Base-by-base conservation (phyloP, 768 basidiomycete species). In the Leccinum boreale region DNA sequence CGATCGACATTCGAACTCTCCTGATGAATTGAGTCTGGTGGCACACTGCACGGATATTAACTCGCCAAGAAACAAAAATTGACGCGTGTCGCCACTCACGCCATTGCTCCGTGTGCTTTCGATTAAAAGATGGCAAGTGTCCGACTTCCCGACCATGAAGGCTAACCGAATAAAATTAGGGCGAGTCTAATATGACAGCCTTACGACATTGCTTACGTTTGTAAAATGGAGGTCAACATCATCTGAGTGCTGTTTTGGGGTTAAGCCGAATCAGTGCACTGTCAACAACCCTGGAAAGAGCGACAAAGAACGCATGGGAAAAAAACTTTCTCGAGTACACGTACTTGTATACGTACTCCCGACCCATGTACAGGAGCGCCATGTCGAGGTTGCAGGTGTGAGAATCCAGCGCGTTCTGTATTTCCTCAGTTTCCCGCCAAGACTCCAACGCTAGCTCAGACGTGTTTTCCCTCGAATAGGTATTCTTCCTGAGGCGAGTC, bases 51-150 rank as follows among this genome's bases (percentile, higher is more conserved):
- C 39, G 24, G 50, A 17, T 35, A 53, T 57, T 54, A 55, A 58
- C 35, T 45, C 15, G 55, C 51, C 50, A 26, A 59, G 17, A 33
- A 33, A 28, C 23, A 49, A 31, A 44, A 57, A 42, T 11, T 28
- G 21, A 39, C 31, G 15, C 36, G 15, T 7, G 5, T 11, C 53
- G 26, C 42, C 19, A 84, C 89, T 70, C 72, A 92, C 90, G 76
- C 90, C 90, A 92, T 64, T 91, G 87, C 62, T 87, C 84, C 0
- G 86, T 85, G 58, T 90, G 86, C 63, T 83, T 82, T 6, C 84
- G 83, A 58, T 82, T 88, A 75, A 89, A 86, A 33, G 83, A 76
- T 23, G 83, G 84, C 23, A 77, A 68, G 44, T 70, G 67, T 26
- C 77, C 76, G 47, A 70, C 74, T 50, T 80, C 79, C 45, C 81